Evolutionary conservation across 2,329 filamentous ascomycete genomes (phyloP).

Genomic region (Lachnellula occidentalis): DNA sequence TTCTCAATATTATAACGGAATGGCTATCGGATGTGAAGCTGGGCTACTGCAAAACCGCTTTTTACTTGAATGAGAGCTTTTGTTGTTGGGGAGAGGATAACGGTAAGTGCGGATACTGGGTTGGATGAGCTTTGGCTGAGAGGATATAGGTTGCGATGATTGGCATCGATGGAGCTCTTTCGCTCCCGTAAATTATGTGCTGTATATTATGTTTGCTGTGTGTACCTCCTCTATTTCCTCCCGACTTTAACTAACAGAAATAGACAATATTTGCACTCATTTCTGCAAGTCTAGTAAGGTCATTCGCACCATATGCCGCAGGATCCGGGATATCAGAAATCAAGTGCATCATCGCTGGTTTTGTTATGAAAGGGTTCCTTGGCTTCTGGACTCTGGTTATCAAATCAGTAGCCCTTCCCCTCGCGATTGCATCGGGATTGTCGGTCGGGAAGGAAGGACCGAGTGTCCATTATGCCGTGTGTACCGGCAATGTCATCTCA

Average conservation of each 20-base stretch:
- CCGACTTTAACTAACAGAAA: slow-evolving; percentile 12
- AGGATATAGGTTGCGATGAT: slow-evolving; percentile 64
- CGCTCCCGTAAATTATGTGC: slow-evolving; percentile 71
- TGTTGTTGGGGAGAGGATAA: slow-evolving; percentile 96
- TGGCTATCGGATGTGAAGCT: slow-evolving; percentile 95
- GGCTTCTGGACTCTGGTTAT: slow-evolving; percentile 88
- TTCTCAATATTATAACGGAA: slow-evolving; percentile 92
- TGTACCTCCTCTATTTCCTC: slow-evolving; percentile 21
- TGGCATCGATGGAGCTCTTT: slow-evolving; percentile 88
- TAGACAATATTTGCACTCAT: slow-evolving; percentile 75
- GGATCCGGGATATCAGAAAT: slow-evolving; percentile 98
- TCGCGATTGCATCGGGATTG: slow-evolving; percentile 89
- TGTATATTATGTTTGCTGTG: slow-evolving; percentile 84
- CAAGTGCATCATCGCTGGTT: slow-evolving; percentile 97
- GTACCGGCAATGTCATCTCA: slow-evolving; percentile 94
- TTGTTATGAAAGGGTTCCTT: slow-evolving; percentile 98
- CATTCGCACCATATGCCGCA: slow-evolving; percentile 91
- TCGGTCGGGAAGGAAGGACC: slow-evolving; percentile 97
- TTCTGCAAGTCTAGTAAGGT: slow-evolving; percentile 78
- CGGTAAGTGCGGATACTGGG: slow-evolving; percentile 41
- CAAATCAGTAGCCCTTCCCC: slow-evolving; percentile 84
- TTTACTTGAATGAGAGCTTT: slow-evolving; percentile 95
- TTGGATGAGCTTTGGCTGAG: slow-evolving; percentile 18
- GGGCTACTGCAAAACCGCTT: slow-evolving; percentile 91
- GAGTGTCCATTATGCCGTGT: slow-evolving; percentile 98